These are phyloP conservation scores for Salicornia ramosissima DNA, from an alignment of 148 eudicot species.

Conservation along the genomic window DNA sequence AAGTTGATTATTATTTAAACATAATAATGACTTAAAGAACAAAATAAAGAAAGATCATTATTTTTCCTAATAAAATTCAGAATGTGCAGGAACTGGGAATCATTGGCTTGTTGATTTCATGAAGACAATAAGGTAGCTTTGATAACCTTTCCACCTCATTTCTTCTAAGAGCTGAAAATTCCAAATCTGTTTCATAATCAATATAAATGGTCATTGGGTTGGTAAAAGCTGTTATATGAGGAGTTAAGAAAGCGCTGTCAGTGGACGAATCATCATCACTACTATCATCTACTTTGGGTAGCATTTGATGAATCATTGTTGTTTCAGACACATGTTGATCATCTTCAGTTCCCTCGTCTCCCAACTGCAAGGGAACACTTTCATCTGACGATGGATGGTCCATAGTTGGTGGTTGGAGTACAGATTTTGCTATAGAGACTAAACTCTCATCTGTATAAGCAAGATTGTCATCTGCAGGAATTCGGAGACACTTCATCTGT, in stretches of 20 bases:
- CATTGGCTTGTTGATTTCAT: not conserved
- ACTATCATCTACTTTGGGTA: not conserved
- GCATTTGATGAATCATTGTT: not conserved
- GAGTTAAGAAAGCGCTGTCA: not conserved
- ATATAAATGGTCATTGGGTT: not conserved
- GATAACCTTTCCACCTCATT: not conserved
- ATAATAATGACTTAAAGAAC: too few relatives aligned
- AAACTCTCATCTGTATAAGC: too few relatives aligned
- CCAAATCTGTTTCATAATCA: not conserved
- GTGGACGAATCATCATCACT: not conserved
- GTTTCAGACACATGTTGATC: not conserved
- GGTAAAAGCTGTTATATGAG: not conserved
- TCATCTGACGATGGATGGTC: too few relatives aligned
- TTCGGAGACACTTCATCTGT: too few relatives aligned
- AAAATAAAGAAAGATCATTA: too few relatives aligned
- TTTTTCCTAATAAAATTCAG: not conserved
- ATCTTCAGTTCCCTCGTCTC: too few relatives aligned
- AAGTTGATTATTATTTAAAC: too few relatives aligned
- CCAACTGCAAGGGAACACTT: too few relatives aligned
- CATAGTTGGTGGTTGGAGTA: too few relatives aligned
- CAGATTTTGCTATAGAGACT: too few relatives aligned
- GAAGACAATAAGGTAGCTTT: constrained; percentile 1
- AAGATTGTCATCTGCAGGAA: too few relatives aligned
- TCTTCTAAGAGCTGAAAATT: not conserved
- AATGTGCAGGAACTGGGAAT: not conserved